Evolutionary conservation across 495 filamentous ascomycete genomes (phyloP).

Genomic region (Chaetomidium leptoderma): DNA sequence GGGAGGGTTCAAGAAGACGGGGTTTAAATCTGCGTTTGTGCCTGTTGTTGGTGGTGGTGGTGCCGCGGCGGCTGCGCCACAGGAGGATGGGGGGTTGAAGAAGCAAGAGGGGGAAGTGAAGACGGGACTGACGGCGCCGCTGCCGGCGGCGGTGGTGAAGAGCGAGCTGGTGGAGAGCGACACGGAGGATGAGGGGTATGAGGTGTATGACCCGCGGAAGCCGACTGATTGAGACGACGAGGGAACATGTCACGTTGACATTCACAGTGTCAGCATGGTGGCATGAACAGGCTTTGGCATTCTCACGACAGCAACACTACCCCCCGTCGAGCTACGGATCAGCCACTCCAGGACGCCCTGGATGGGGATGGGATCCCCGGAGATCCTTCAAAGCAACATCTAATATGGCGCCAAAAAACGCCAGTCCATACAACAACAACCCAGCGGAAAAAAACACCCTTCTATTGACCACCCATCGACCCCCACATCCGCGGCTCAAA

Average conservation of each 20-base stretch:
- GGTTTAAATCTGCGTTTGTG: slow-evolving; percentile 53
- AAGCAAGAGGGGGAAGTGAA: slow-evolving; percentile 22
- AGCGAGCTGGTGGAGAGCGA: slow-evolving; percentile 48
- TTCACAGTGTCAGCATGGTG: not conserved
- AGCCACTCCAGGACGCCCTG: too few relatives aligned
- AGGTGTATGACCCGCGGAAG: slow-evolving; percentile 50
- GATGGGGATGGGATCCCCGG: not conserved
- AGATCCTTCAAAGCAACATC: not conserved
- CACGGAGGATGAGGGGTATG: slow-evolving; percentile 56
- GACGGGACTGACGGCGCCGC: slow-evolving; percentile 11
- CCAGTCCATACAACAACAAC: not conserved
- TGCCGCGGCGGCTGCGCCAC: not conserved
- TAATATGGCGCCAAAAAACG: too few relatives aligned
- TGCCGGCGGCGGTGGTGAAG: slow-evolving; percentile 12
- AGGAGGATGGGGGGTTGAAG: slow-evolving; percentile 16
- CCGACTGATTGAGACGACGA: slow-evolving; percentile 46
- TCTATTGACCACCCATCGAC: slow-evolving; percentile 2
- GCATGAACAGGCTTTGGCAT: not conserved
- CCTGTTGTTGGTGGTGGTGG: slow-evolving; percentile 30
- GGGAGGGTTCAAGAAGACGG: slow-evolving; percentile 49
- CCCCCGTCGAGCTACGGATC: too few relatives aligned
- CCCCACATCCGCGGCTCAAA: slow-evolving; percentile 42
- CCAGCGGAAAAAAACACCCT: too few relatives aligned
- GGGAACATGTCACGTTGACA: too few relatives aligned
- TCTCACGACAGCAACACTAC: not conserved